A percentile compares a stretch with the other conserved stretches of the same genome.
These are phyloP conservation scores for Phialemonium atrogriseum DNA, from an alignment of 2,329 filamentous ascomycete genomes.

Conservation along the genomic window DNA sequence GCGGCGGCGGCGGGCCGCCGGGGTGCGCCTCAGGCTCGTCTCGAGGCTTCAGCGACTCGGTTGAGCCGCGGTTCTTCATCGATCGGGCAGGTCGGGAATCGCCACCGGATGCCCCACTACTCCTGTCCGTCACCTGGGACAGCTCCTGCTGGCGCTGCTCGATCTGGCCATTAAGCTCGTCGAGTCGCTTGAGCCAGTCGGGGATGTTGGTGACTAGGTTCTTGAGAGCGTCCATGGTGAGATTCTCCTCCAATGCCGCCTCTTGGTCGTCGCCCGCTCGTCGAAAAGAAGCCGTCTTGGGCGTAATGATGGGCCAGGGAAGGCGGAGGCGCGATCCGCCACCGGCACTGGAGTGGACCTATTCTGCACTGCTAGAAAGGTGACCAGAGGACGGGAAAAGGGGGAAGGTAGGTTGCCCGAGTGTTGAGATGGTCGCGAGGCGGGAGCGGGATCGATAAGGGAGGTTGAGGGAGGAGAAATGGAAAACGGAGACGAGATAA, in stretches of 20 bases:
- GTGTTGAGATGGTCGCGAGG: no score
- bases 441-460: no score
- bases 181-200: slow-evolving; percentile 50
- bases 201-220: slow-evolving; percentile 48
- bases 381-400: no score
- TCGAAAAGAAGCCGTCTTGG: slow-evolving; percentile 13
- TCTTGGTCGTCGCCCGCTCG: slow-evolving; percentile 7
- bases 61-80: slow-evolving; percentile 42
- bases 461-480: no score
- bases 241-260: slow-evolving; percentile 19
- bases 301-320: neutral
- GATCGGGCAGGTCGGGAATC: slow-evolving; percentile 21
- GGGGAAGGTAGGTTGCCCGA: no score
- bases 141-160: slow-evolving; percentile 53
- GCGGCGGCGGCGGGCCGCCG: slow-evolving; percentile 5
- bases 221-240: slow-evolving; percentile 47
- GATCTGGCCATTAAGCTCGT: slow-evolving; percentile 53
- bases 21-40: slow-evolving; percentile 30
- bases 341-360: no score
- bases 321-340: no score
- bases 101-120: slow-evolving; percentile 4
- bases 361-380: no score
- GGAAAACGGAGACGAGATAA: no score
- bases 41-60: slow-evolving; percentile 42
- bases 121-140: slow-evolving; percentile 27